Percentiles rank a stretch among this genome's conserved stretches.
Evolutionary conservation across 352 stramenopile species (phyloP).

Genomic region (Pythium sukuiense): DNA sequence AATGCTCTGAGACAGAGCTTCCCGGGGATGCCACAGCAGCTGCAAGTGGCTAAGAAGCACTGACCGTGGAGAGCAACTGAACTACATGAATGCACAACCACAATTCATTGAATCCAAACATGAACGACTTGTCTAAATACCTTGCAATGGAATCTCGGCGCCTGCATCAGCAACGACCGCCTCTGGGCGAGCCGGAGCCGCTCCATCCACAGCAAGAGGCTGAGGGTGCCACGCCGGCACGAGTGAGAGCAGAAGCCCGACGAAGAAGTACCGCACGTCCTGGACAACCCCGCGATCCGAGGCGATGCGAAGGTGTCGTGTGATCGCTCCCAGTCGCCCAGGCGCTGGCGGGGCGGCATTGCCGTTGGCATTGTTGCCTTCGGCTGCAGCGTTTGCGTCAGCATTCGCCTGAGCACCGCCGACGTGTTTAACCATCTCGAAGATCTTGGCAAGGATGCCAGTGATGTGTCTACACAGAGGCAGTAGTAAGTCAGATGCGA

Average conservation of each 20-base stretch:
- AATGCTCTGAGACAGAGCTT: slow-evolving; percentile 58
- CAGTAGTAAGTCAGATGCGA: background rate
- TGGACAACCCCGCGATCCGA: slow-evolving; percentile 67
- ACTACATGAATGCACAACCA: slow-evolving; percentile 4
- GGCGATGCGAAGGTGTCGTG: slow-evolving; percentile 67
- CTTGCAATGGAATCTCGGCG: slow-evolving; percentile 63
- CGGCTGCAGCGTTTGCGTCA: slow-evolving; percentile 1
- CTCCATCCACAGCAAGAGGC: slow-evolving; percentile 38
- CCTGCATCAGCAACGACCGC: slow-evolving; percentile 43
- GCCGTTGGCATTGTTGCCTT: slow-evolving; percentile 20
- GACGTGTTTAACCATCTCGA: slow-evolving; percentile 58
- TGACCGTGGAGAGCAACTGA: background rate
- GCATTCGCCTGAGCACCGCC: slow-evolving; percentile 29
- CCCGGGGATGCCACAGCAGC: slow-evolving; percentile 18
- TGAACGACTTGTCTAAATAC: slow-evolving; percentile 51
- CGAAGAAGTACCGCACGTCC: slow-evolving; percentile 80
- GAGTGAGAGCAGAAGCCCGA: slow-evolving; percentile 71
- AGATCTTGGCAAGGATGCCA: slow-evolving; percentile 80
- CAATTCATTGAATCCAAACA: slow-evolving; percentile 7
- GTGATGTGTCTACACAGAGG: slow-evolving; percentile 59
- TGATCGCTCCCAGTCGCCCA: slow-evolving; percentile 28
- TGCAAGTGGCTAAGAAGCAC: slow-evolving; percentile 20
- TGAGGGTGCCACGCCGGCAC: slow-evolving; percentile 81
- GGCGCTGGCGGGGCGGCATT: slow-evolving; percentile 28
- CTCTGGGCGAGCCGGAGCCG: slow-evolving; percentile 29